These are phyloP conservation scores for Ustilago lituana DNA, from an alignment of 1,284 basidiomycete genomes.

Conservation along the genomic window DNA sequence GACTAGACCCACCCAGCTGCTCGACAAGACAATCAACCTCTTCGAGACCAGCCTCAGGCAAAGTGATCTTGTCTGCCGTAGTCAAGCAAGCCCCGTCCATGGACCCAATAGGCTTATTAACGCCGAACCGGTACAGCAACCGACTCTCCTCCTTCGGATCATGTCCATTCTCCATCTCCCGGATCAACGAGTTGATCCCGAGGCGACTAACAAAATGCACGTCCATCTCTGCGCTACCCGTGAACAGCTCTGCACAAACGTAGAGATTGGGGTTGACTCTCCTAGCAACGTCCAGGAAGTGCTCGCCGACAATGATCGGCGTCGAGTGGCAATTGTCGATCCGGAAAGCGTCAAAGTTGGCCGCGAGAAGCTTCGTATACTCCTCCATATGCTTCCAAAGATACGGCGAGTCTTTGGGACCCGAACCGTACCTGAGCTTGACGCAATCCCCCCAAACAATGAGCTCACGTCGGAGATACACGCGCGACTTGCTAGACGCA, in stretches of 20 bases:
- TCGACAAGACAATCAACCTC: slow-evolving; percentile 43
- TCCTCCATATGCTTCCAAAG: slow-evolving; percentile 90
- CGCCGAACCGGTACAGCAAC: slow-evolving; percentile 60
- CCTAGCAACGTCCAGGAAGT: slow-evolving; percentile 89
- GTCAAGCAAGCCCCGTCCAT: slow-evolving; percentile 59
- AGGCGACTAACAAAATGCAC: slow-evolving; percentile 61
- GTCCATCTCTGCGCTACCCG: slow-evolving; percentile 87
- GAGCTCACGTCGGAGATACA: slow-evolving; percentile 92
- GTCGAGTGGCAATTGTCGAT: slow-evolving; percentile 99
- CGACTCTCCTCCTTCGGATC: slow-evolving; percentile 63
- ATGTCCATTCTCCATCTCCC: slow-evolving; percentile 64
- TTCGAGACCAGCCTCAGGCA: slow-evolving; percentile 42
- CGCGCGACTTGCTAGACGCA: slow-evolving; percentile 91
- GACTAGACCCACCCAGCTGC: slow-evolving; percentile 54
- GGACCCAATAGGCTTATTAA: slow-evolving; percentile 63
- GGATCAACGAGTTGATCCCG: slow-evolving; percentile 61
- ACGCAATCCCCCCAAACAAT: slow-evolving; percentile 99
- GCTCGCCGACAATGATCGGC: slow-evolving; percentile 89
- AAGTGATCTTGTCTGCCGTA: slow-evolving; percentile 71
- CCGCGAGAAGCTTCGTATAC: slow-evolving; percentile 77
- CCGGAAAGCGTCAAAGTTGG: slow-evolving; percentile 89
- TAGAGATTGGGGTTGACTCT: slow-evolving; percentile 89
- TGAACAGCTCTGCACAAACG: slow-evolving; percentile 95
- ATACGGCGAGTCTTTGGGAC: slow-evolving; percentile 81
- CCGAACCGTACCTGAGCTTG: slow-evolving; percentile 84